These are phyloP conservation scores for Plantago elongata DNA, from an alignment of 257 asterid genomes.

Conservation along the genomic window DNA sequence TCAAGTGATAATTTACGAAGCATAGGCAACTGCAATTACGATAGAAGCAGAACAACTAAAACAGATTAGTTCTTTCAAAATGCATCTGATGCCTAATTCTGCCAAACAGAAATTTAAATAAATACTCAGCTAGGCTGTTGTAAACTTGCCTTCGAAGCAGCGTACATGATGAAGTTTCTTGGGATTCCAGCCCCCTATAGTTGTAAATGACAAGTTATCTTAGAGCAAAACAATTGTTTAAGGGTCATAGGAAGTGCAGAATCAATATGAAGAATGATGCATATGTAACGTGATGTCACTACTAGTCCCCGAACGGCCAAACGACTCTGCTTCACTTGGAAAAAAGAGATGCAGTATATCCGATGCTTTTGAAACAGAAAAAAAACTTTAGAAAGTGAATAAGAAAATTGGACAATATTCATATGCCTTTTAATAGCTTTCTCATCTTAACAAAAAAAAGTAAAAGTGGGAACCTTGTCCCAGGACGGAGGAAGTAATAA, in stretches of 20 bases:
- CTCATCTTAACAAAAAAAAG: no score
- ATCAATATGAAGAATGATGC: constrained; percentile 4
- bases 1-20: constrained; percentile 81
- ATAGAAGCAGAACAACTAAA: constrained; percentile 17
- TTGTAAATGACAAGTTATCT: background rate
- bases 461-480: no score
- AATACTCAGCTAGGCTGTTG: background rate
- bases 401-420: background rate
- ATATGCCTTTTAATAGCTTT: background rate
- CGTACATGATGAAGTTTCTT: constrained; percentile 41
- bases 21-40: constrained; percentile 62
- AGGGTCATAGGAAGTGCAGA: background rate
- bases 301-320: background rate
- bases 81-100: background rate
- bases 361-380: no score
- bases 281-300: background rate
- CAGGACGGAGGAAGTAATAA: no score
- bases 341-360: no score
- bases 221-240: background rate
- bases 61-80: background rate
- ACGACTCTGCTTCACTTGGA: background rate
- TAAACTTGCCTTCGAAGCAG: constrained; percentile 56
- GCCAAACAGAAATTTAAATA: background rate
- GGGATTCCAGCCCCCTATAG: constrained; percentile 69
- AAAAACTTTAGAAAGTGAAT: no score